A percentile compares a stretch with the other conserved stretches of the same genome.
These are phyloP conservation scores for Sarcocystis neurona DNA, from an alignment of 169 alveolate genomes.

Conservation along the genomic window DNA sequence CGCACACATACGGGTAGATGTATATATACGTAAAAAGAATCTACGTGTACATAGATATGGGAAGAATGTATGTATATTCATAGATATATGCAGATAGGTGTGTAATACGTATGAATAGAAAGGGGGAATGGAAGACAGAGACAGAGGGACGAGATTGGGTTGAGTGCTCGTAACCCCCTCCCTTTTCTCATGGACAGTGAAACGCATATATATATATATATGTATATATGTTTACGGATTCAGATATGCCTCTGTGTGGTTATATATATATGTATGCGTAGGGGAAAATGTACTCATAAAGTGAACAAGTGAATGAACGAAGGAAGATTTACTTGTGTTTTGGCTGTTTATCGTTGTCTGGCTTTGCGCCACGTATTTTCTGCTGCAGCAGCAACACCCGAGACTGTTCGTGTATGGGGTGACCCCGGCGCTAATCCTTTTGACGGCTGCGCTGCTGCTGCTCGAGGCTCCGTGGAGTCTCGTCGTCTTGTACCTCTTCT, in stretches of 20 bases:
- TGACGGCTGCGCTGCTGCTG: conserved; percentile 10
- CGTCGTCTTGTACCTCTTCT: conserved; percentile 29
- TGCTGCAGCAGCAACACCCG: neutral
- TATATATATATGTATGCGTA: too few relatives aligned
- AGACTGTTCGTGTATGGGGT: neutral
- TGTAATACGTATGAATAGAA: neutral
- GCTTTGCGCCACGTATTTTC: neutral
- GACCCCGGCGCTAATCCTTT: conserved; percentile 45
- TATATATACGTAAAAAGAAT: too few relatives aligned
- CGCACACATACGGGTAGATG: neutral
- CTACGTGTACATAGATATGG: too few relatives aligned
- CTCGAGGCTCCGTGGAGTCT: conserved; percentile 48
- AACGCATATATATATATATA: too few relatives aligned
- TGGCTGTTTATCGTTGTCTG: too few relatives aligned
- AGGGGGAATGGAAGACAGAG: neutral
- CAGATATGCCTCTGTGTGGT: too few relatives aligned
- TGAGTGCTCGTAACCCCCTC: too few relatives aligned
- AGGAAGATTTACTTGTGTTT: too few relatives aligned
- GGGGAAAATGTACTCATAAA: too few relatives aligned
- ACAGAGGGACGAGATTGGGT: neutral
- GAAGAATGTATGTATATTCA: neutral
- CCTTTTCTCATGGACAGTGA: too few relatives aligned
- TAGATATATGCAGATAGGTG: neutral
- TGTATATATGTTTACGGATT: too few relatives aligned
- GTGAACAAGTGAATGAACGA: too few relatives aligned